Conservation (phyloP, 352 stramenopile genomes). For the Blastocystis sp. region DNA sequence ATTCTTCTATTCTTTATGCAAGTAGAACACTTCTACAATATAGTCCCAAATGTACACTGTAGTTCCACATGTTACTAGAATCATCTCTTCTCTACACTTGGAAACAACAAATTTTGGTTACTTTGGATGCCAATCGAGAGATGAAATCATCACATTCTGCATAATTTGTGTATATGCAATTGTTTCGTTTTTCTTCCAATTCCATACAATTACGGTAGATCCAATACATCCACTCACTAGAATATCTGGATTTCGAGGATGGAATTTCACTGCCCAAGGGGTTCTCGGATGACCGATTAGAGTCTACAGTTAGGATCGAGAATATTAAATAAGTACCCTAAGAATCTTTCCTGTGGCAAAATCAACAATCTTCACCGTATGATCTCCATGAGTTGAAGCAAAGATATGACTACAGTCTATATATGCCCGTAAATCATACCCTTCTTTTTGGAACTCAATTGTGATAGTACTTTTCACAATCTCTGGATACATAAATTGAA, state of each 20-base stretch:
- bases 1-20: not conserved
- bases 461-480: conserved; percentile 40
- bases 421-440: not conserved
- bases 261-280: conserved; percentile 95
- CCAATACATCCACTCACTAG: conserved; percentile 91
- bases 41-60: conserved; percentile 38
- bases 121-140: conserved; percentile 20
- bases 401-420: conserved; percentile 70
- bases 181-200: conserved; percentile 63
- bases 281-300: conserved; percentile 75
- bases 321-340: conserved; percentile 68
- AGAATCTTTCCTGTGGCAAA: conserved; percentile 77
- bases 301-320: conserved; percentile 65
- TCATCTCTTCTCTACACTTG: not conserved
- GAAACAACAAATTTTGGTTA: not conserved
- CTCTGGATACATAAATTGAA: conserved; percentile 42
- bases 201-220: conserved; percentile 81
- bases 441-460: conserved; percentile 39
- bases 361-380: conserved; percentile 95
- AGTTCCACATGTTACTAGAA: conserved; percentile 33
- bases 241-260: conserved; percentile 83
- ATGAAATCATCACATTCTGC: conserved; percentile 47
- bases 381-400: conserved; percentile 92
- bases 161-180: conserved; percentile 11
- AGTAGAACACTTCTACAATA: not conserved